Conservation (phyloP, 768 basidiomycete species). For the Suillus alpinus region DNA sequence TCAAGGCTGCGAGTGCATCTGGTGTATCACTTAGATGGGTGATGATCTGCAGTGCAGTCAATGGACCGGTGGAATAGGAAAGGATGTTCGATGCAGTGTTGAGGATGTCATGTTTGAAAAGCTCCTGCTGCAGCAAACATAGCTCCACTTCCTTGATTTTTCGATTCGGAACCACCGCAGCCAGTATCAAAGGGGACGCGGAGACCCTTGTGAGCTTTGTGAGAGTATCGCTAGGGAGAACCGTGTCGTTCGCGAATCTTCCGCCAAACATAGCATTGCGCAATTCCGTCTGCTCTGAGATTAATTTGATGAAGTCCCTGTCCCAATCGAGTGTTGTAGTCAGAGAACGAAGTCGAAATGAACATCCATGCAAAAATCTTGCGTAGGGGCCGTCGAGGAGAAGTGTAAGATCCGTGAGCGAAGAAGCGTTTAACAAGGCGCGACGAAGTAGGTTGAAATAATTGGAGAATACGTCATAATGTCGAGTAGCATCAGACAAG, state of each 20-base stretch:
- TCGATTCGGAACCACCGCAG: constrained; percentile 23
- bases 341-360: constrained; percentile 24
- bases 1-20: constrained; percentile 18
- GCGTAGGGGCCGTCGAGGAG: constrained; percentile 21
- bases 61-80: constrained; percentile 17
- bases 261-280: constrained; percentile 24
- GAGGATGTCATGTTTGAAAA: constrained; percentile 23
- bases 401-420: constrained; percentile 23
- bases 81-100: constrained; percentile 19
- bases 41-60: constrained; percentile 24
- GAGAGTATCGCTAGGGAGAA: constrained; percentile 13
- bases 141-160: constrained; percentile 23
- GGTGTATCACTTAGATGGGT: constrained; percentile 11
- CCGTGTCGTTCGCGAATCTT: constrained; percentile 6
- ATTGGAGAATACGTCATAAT: not conserved
- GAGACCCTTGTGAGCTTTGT: constrained; percentile 22
- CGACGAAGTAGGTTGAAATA: constrained; percentile 15
- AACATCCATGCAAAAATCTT: constrained; percentile 18
- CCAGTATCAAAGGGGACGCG: constrained; percentile 23
- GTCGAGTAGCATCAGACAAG: constrained; percentile 6
- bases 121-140: constrained; percentile 21
- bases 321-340: constrained; percentile 24
- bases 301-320: constrained; percentile 15
- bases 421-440: constrained; percentile 20
- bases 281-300: constrained; percentile 19